Base-by-base conservation (phyloP, 2,329 filamentous ascomycete genomes). In the Alternaria rosae region DNA sequence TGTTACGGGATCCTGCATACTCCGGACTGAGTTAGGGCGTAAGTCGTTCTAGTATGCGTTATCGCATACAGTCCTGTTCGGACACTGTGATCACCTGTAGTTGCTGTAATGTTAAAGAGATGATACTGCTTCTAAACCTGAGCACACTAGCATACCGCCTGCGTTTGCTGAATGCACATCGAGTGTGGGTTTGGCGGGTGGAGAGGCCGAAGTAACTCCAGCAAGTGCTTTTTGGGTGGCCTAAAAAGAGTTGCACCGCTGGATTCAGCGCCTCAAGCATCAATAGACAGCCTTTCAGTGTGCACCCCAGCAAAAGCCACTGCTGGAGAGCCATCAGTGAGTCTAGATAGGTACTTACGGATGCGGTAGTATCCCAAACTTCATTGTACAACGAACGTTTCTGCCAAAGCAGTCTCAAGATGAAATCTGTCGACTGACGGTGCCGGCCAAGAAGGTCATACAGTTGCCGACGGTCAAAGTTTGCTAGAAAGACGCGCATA, bases 91-190 rank as follows among this genome's bases (percentile, higher is more conserved):
- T 6, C 2, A 10, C 35, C 17, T 38, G 35, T 28, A 38, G 0
- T 17, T 38, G 35, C 17, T 9, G 0, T 17, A 0, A 17, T 6
- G 8, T 1, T 1, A n/a, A 38, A 38, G n/a, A n/a, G n/a, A n/a
- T n/a, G n/a, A n/a, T n/a, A n/a, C n/a, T n/a, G n/a, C n/a, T n/a
- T n/a, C n/a, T n/a, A n/a, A n/a, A n/a, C n/a, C n/a, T n/a, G n/a
- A n/a, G n/a, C n/a, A n/a, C n/a, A n/a, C n/a, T n/a, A n/a, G n/a
- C n/a, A 11, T 38, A 38, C 15, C 15, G 15, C 35, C 35, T 17
- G 17, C 0, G 35, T 38, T 6, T 11, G 35, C 35, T 15, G n/a
- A n/a, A 38, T 5, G 0, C 5, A 17, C 0, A 9, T 38, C 15
- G n/a, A 17, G 32, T 38, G 1, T n/a, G 35, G 17, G 17, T 3